Percentiles rank a stretch among this genome's conserved stretches.
These are phyloP conservation scores for Brassica incana DNA, from an alignment of 345 rosid species.

Conservation along the genomic window DNA sequence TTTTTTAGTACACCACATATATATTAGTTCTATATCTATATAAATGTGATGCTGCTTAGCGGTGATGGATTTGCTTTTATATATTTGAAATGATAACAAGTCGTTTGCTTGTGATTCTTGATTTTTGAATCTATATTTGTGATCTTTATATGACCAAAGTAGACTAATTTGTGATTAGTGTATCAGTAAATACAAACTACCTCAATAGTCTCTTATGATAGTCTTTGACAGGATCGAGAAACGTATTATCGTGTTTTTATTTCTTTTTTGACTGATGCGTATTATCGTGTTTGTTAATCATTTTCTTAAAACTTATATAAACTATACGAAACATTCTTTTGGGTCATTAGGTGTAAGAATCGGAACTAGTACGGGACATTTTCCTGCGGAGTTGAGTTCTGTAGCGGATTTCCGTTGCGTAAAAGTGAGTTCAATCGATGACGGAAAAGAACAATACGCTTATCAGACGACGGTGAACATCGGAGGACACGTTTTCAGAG, in stretches of 20 bases:
- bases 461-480: conserved; percentile 50
- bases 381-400: conserved; percentile 54
- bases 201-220: background rate
- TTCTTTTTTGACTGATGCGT: too few species aligned
- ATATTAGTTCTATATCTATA: background rate
- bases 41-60: background rate
- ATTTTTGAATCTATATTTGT: background rate
- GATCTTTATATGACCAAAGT: background rate
- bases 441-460: conserved; percentile 46
- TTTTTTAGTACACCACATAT: background rate
- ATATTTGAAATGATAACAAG: background rate
- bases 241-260: too few species aligned
- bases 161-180: background rate
- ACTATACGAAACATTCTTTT: background rate
- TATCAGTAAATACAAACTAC: background rate
- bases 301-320: background rate
- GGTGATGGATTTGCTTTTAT: background rate
- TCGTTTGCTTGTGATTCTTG: background rate
- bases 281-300: background rate
- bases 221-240: conserved; percentile 16
- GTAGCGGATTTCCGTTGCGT: conserved; percentile 53
- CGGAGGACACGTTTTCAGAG: conserved; percentile 62
- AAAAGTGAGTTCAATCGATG: conserved; percentile 47
- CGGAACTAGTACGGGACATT: conserved; percentile 32
- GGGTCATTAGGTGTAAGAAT: conserved; percentile 47